A percentile compares a stretch with the other conserved stretches of the same genome.
Evolutionary conservation across 1,284 basidiomycete genomes (phyloP).

Genomic region (Ustilago shanxiensis): DNA sequence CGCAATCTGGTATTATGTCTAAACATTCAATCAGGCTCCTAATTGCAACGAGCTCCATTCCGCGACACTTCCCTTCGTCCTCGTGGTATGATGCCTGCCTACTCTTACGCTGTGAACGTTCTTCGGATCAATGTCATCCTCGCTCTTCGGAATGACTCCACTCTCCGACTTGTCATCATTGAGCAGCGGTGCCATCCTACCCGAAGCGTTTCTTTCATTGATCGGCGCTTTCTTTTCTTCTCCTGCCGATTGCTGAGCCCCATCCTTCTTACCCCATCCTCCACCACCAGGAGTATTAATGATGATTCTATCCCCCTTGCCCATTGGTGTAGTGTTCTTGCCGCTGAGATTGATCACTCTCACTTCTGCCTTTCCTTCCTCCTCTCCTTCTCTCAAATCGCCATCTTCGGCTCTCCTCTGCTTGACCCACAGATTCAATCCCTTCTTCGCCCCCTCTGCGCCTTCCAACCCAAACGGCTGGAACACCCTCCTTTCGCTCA

Average conservation of each 20-base stretch:
- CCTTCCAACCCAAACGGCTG: slow-evolving; percentile 92
- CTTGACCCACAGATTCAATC: slow-evolving; percentile 92
- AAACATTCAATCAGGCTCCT: slow-evolving; percentile 40
- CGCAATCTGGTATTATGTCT: background rate
- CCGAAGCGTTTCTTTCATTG: slow-evolving; percentile 47
- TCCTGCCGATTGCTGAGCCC: background rate
- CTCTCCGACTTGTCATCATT: slow-evolving; percentile 30
- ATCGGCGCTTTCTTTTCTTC: slow-evolving; percentile 26
- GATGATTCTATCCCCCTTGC: slow-evolving; percentile 82
- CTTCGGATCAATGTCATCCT: slow-evolving; percentile 20
- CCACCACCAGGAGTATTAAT: slow-evolving; percentile 94
- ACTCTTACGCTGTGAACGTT: slow-evolving; percentile 23
- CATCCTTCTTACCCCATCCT: slow-evolving; percentile 78
- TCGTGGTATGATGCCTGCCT: slow-evolving; percentile 33
- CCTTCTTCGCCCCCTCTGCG: slow-evolving; percentile 81
- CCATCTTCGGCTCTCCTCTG: slow-evolving; percentile 79
- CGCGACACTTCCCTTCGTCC: slow-evolving; percentile 56
- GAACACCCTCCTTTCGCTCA: slow-evolving; percentile 87
- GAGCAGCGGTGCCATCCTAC: slow-evolving; percentile 46
- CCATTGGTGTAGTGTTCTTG: slow-evolving; percentile 86
- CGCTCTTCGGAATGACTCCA: slow-evolving; percentile 33
- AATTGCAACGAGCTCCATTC: slow-evolving; percentile 57
- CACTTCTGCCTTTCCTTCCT: slow-evolving; percentile 63
- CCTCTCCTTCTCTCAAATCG: slow-evolving; percentile 72
- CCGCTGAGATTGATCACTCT: slow-evolving; percentile 89